Evolutionary conservation across 257 asterid species (phyloP), one percentile per base, ranked within the genome.

Genomic region (Primulina tabacum): DNA sequence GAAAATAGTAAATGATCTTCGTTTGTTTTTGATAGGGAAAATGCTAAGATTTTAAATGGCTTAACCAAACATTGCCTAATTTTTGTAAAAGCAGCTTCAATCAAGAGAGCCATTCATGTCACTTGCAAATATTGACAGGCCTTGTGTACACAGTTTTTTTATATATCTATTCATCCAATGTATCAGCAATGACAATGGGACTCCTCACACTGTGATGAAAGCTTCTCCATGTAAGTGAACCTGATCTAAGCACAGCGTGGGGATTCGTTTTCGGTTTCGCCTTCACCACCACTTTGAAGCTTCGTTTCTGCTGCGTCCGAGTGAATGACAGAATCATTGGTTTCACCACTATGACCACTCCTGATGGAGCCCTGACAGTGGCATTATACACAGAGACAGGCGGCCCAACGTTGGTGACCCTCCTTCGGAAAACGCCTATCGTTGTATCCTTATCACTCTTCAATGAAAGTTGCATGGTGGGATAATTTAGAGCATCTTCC

Each of bases 401-500:
- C n/a, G 67, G 76, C 3, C 98, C 96, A 4, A 92, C 97, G 60
- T 92, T 90, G 9, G 90, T 82, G 38, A 92, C 96, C 20, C 35
- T 84, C 72, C 97, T 77, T 75, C 88, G 65, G 73, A 90, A 92
- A 71, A 85, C 75, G 4, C 89, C 96, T 18, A 73, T 73, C 0
- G 87, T 88, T 17, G 85, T 82, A 60, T 83, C 86, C 47, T 78
- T 82, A 57, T 78, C 70, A 67, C 80, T 85, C 72, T 53, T 87
- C 77, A 88, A 60, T 43, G 80, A 55, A 8, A 92, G 92, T 74
- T 92, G 96, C 88, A 92, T 87, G 21, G 88, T 85, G n/a, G 98
- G 98, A 77, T 90, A 92, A 85, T 92, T 92, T 52, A 92, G 67
- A 62, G 88, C 90, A 72, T 92, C 98, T 78, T 81, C 89, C 20